A percentile compares a stretch with the other conserved stretches of the same genome.
Evolutionary conservation across 2,329 filamentous ascomycete species (phyloP).

Genomic region (Trichoderma pleuroti): DNA sequence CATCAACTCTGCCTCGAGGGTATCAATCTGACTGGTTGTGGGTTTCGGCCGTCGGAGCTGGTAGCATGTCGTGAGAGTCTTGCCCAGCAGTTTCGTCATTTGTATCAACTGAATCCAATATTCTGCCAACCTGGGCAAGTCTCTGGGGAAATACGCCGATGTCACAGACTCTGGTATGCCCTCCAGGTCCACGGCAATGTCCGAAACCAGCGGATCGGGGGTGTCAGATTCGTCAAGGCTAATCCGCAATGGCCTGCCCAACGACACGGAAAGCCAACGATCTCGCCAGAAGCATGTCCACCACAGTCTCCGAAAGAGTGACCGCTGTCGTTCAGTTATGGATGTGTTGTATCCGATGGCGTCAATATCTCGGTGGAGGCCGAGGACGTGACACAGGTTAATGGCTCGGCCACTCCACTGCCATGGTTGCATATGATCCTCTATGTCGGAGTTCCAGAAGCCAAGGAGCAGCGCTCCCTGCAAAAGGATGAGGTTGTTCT

Average conservation of each 20-base stretch:
- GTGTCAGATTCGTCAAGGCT: constrained; percentile 10
- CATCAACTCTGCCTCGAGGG: not conserved
- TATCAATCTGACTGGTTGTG: not conserved
- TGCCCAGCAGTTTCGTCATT: constrained; percentile 1
- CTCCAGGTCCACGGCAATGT: constrained; percentile 5
- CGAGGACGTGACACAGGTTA: constrained; percentile 1
- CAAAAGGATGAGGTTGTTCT: constrained; percentile 5
- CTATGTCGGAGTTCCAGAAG: constrained; percentile 11
- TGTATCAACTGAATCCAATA: constrained; percentile 8
- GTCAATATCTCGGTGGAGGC: constrained; percentile 9
- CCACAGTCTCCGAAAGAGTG: constrained; percentile 8
- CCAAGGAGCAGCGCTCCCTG: not conserved
- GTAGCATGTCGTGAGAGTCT: not conserved
- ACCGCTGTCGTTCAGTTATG: constrained; percentile 5
- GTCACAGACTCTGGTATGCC: constrained; percentile 6
- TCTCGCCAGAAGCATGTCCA: constrained; percentile 12
- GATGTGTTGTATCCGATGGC: constrained; percentile 5
- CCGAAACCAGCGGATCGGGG: constrained; percentile 1
- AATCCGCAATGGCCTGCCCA: constrained; percentile 1
- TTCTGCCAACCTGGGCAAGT: constrained; percentile 2
- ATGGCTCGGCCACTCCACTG: constrained; percentile 9
- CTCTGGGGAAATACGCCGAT: not conserved
- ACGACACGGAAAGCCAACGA: not conserved
- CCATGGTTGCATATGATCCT: constrained; percentile 13
- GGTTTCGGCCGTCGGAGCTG: constrained; percentile 1